Percentiles rank a stretch among this genome's conserved stretches.
Conservation (phyloP, 2,329 filamentous ascomycete species). For the Blastomyces percursus region DNA sequence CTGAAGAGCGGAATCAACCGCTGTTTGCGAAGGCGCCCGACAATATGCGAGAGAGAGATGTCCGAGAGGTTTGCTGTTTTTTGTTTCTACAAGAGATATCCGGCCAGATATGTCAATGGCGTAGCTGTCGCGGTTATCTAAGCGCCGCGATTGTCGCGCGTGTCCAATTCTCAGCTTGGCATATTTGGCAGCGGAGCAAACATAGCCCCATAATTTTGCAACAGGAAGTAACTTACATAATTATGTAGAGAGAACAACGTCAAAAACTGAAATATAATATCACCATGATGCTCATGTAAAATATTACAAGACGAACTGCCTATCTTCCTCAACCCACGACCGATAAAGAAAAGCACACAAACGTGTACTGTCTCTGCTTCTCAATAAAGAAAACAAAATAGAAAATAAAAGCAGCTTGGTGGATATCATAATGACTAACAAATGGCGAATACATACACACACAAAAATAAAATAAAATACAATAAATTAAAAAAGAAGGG, state of each 20-base stretch:
- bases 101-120: slow-evolving; percentile 2
- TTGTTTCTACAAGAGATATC: not conserved
- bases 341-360: not conserved
- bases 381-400: not conserved
- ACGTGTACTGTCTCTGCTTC: not conserved
- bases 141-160: not conserved
- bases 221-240: not conserved
- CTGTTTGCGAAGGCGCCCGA: not conserved
- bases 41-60: not conserved
- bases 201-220: not conserved
- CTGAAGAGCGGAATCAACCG: not conserved
- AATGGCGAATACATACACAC: not conserved
- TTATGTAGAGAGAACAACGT: not conserved
- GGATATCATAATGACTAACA: not conserved
- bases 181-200: not conserved
- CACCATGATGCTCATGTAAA: not conserved
- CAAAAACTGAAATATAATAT: not conserved
- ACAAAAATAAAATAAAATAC: too few species aligned
- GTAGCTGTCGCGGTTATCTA: not conserved
- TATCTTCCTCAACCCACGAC: not conserved
- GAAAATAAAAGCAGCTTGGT: not conserved
- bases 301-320: not conserved
- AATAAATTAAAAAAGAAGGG: not conserved
- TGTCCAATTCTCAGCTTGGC: not conserved
- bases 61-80: not conserved